phyloP scores from a whole-genome alignment of 2,329 filamentous ascomycete species.

The Apiospora rasikravindrae region DNA sequence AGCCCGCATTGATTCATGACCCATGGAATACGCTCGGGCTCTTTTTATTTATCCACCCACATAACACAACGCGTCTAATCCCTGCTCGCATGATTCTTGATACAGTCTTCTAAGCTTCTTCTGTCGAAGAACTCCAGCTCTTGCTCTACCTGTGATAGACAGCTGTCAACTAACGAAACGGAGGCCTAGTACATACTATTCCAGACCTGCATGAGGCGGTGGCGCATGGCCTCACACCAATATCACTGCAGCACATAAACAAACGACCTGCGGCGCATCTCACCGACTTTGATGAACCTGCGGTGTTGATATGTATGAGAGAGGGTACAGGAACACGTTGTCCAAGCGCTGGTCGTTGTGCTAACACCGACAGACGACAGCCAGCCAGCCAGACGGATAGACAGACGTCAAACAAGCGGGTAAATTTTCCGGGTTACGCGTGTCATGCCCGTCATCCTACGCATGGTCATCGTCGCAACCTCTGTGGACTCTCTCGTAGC shows the following conservation, averaged over 20 bases:
- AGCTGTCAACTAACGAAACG: neutral
- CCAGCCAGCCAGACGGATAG: neutral
- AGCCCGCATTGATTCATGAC: neutral
- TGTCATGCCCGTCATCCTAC: slow-evolving; percentile 8
- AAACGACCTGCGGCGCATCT: neutral
- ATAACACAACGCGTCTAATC: slow-evolving; percentile 8
- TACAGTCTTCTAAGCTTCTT: slow-evolving; percentile 18
- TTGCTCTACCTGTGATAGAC: neutral
- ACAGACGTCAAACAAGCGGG: neutral
- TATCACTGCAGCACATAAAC: neutral
- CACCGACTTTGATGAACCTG: slow-evolving; percentile 12
- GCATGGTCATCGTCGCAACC: slow-evolving; percentile 7
- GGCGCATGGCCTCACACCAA: neutral
- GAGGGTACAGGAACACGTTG: slow-evolving; percentile 6
- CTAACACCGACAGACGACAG: neutral
- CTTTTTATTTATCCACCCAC: neutral
- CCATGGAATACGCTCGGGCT: slow-evolving; percentile 1
- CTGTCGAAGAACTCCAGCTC: slow-evolving; percentile 9
- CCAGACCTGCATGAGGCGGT: neutral
- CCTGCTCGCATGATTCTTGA: slow-evolving; percentile 18
- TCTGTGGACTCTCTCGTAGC: slow-evolving; percentile 6
- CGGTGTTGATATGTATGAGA: slow-evolving; percentile 6
- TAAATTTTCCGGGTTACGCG: slow-evolving; percentile 13
- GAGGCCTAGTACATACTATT: neutral
- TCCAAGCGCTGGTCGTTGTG: neutral